These are phyloP conservation scores for Fusarium albidum DNA, from an alignment of 2,329 filamentous ascomycete genomes.

Conservation along the genomic window DNA sequence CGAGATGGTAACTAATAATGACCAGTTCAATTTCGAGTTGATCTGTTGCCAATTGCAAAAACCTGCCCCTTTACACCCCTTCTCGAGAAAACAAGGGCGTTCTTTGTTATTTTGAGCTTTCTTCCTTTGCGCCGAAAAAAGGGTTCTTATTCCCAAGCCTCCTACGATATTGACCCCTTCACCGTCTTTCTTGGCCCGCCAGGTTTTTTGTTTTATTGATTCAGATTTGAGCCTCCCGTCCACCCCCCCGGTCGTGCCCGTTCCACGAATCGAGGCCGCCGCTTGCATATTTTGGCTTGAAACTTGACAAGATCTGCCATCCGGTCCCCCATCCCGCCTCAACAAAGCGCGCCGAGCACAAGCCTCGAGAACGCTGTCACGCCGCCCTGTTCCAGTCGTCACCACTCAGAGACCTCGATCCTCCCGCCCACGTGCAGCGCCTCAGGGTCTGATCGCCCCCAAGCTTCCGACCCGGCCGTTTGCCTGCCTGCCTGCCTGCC, in stretches of 20 bases:
- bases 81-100: slow-evolving; percentile 12
- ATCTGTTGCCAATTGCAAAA: slow-evolving; percentile 10
- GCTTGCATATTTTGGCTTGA: slow-evolving; percentile 27
- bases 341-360: slow-evolving; percentile 26
- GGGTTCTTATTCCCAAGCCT: slow-evolving; percentile 1
- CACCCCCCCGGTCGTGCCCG: slow-evolving; percentile 13
- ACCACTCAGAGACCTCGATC: slow-evolving; percentile 4
- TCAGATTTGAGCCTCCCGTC: slow-evolving; percentile 29
- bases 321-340: no score
- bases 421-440: slow-evolving; percentile 30
- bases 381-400: slow-evolving; percentile 14
- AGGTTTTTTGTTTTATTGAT: background rate
- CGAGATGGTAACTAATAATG: slow-evolving; percentile 23
- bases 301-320: slow-evolving; percentile 24
- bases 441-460: slow-evolving; percentile 9
- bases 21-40: slow-evolving; percentile 30
- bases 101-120: background rate
- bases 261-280: slow-evolving; percentile 23
- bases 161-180: slow-evolving; percentile 10
- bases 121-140: background rate
- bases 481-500: no score
- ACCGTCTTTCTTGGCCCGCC: slow-evolving; percentile 26
- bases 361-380: slow-evolving; percentile 17
- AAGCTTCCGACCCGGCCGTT: background rate
- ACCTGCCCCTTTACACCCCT: slow-evolving; percentile 30